phyloP scores from a whole-genome alignment of 1,284 basidiomycete genomes.

The Marasmius fiardii region DNA sequence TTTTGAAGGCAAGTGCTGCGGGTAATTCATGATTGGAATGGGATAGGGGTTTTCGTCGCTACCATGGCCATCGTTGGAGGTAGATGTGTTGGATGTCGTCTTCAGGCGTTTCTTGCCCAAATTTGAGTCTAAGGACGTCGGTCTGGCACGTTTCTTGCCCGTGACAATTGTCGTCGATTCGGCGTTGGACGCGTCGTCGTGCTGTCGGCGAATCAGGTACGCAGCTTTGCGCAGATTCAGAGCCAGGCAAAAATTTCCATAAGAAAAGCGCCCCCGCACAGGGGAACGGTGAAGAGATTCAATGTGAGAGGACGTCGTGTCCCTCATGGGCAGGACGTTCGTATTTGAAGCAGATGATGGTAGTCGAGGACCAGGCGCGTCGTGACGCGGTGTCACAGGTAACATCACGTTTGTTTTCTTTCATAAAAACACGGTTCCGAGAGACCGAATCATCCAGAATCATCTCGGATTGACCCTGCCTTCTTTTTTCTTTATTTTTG shows the following conservation, averaged over 20 bases:
- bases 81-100: slow-evolving; percentile 9
- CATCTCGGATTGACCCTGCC: too few relatives aligned
- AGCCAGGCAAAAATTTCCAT: slow-evolving; percentile 4
- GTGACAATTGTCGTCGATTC: slow-evolving; percentile 4
- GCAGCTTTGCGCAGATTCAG: slow-evolving; percentile 20
- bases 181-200: slow-evolving; percentile 8
- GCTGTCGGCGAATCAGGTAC: slow-evolving; percentile 13
- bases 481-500: too few relatives aligned
- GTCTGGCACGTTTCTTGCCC: slow-evolving; percentile 17
- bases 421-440: too few relatives aligned
- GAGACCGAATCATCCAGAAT: too few relatives aligned
- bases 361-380: too few relatives aligned
- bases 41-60: slow-evolving; percentile 11
- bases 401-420: not conserved
- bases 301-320: not conserved
- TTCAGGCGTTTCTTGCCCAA: slow-evolving; percentile 12
- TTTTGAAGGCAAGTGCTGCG: not conserved
- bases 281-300: not conserved
- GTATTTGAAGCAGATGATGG: slow-evolving; percentile 15
- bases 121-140: not conserved
- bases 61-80: slow-evolving; percentile 4
- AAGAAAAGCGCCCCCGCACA: not conserved
- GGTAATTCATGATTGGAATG: slow-evolving; percentile 2
- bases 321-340: not conserved
- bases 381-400: not conserved